Base-by-base conservation (phyloP, 2,329 filamentous ascomycete species). In the Colletotrichum tanaceti region DNA sequence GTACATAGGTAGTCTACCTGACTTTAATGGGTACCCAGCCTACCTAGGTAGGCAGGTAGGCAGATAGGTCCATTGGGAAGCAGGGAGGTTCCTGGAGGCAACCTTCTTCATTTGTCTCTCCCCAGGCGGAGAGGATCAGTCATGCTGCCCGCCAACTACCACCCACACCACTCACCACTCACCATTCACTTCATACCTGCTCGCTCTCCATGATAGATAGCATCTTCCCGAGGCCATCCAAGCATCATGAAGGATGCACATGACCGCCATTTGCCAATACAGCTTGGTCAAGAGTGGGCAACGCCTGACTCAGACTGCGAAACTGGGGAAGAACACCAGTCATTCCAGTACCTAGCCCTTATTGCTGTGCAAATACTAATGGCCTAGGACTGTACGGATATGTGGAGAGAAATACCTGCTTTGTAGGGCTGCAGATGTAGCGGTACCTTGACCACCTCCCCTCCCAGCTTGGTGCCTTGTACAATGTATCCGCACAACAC, bases 261-360 rank as follows among this genome's bases (percentile, higher is more conserved):
- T 69, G 66, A 69, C 50, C 43, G 43, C 14, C 18, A 44, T 39
- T 50, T 49, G 62, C 43, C 44, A 38, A 61, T 32, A 47, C 41
- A 46, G 18, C 35, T 28, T 58, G 46, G 47, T 50, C 54, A 47
- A 58, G 14, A 49, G 55, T 55, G 43, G 62, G 50, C 24, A 52
- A 35, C 44, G 53, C 62, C 63, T 65, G 62, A 69, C 62, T 69
- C 62, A 61, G 55, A 65, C 62, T 65, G 54, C 54, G 41, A 68
- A 60, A 59, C 65, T 55, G 61, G 65, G 61, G 61, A 46, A 68
- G 47, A n/a, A 58, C 5, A 43, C 32, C 32, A 28, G 46, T 43
- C 44, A 59, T 59, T 49, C 57, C 43, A 41, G n/a, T 35, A n/a
- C n/a, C n/a, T n/a, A n/a, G n/a, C n/a, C n/a, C n/a, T n/a, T n/a